Evolutionary conservation across 2,329 filamentous ascomycete genomes (phyloP), one percentile per base, ranked within the genome.

Genomic region (Colletotrichum abscissum): DNA sequence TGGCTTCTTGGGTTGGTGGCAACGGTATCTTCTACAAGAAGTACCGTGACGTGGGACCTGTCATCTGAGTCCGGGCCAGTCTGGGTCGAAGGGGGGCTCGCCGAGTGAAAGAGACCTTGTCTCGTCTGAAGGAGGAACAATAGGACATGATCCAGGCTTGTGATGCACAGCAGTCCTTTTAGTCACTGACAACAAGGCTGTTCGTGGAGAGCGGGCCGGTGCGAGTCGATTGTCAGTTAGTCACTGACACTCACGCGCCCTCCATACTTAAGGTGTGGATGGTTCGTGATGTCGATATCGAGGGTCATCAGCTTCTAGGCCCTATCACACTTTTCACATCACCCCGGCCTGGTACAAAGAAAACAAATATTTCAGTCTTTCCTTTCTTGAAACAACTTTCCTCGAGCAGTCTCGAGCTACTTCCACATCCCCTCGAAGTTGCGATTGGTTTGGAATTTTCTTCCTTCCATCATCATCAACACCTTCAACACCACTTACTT

Each of bases 111-210:
- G 60, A 73, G 56, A 60, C 42, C 24, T 42, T 54, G 59, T 42
- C 42, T 70, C 38, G 71, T 57, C 60, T 58, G 58, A 65, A 65
- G 33, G 55, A 26, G 24, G 66, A 66, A 66, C 54, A 67, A 67
- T 70, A 67, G 71, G 38, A 73, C 71, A 73, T 73, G 71, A 73
- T 71, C 67, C 67, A 71, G 46, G 35, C 71, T 66, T 71, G 71
- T 71, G 71, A 73, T 42, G 30, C 57, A 24, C 62, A 73, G 11
- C 62, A 28, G 35, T 26, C 56, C 42, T 73, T 46, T 73, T 42
- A 66, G 71, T 73, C 71, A 72, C 52, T 22, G 49, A 66, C 67
- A 66, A 56, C 12, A 52, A 57, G 30, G 35, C 11, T 62, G 62
- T 73, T 71, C 49, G 42, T 71, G 62, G 46, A 60, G 26, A 16